phyloP scores from a whole-genome alignment of 805 yeast species.

The Candida yuanshanica region DNA sequence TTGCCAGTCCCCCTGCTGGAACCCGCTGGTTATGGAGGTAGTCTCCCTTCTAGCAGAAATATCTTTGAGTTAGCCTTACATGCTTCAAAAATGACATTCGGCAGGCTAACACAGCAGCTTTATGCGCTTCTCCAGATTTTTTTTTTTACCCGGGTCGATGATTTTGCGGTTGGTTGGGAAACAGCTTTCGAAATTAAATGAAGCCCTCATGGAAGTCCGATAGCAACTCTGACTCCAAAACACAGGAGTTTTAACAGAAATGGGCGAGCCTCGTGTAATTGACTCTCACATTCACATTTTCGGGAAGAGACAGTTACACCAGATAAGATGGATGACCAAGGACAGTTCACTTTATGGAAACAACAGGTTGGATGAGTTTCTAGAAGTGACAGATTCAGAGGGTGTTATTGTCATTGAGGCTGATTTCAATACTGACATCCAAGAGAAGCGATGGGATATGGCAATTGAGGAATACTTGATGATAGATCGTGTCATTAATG shows the following conservation, averaged over 20 bases:
- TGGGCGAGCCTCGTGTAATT: slow-evolving; percentile 4
- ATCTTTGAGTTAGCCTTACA: too few relatives aligned
- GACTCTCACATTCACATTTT: slow-evolving; percentile 21
- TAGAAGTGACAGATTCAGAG: neutral
- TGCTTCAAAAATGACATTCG: too few relatives aligned
- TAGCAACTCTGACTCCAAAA: too few relatives aligned
- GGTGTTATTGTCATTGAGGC: slow-evolving; percentile 16
- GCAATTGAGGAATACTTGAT: slow-evolving; percentile 13
- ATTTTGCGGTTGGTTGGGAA: too few relatives aligned
- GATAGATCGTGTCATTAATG: slow-evolving; percentile 7
- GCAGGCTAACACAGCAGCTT: neutral
- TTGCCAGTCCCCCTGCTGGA: slow-evolving; percentile 42
- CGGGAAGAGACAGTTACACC: slow-evolving; percentile 7
- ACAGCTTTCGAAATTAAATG: too few relatives aligned
- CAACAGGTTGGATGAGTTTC: slow-evolving; percentile 11
- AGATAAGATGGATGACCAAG: slow-evolving; percentile 14
- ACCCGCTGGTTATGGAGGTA: slow-evolving; percentile 40
- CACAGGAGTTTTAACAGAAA: neutral
- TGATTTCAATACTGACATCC: slow-evolving; percentile 11
- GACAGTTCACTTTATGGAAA: slow-evolving; percentile 7
- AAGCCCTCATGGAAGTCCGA: too few relatives aligned
- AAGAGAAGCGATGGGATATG: slow-evolving; percentile 9
- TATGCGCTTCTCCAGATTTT: neutral
- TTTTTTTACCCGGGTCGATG: too few relatives aligned
- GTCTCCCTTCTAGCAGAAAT: slow-evolving; percentile 25